phyloP scores from a whole-genome alignment of 345 rosid species.

The Cardamine chenopodiifolia region DNA sequence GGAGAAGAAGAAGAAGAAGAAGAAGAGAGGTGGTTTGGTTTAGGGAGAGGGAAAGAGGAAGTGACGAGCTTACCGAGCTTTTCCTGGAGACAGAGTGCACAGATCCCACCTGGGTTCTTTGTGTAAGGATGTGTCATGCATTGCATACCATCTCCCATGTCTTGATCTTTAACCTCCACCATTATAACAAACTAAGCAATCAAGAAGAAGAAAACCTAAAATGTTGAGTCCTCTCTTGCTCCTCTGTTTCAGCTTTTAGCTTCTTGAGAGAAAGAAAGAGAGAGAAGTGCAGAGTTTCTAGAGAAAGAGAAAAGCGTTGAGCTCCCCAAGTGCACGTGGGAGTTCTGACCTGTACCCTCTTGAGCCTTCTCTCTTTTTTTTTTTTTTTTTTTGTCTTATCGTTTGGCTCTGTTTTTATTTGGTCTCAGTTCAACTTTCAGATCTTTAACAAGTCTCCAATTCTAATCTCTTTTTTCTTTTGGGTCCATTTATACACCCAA shows the following conservation, averaged over 20 bases:
- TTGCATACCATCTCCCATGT: conserved; percentile 79
- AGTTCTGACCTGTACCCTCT: conserved; percentile 48
- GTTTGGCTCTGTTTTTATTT: background rate
- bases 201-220: conserved; percentile 34
- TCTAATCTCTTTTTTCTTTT: background rate
- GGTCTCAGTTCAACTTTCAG: background rate
- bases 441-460: background rate
- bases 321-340: conserved; percentile 64
- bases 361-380: conserved; percentile 4
- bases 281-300: conserved; percentile 25
- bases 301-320: conserved; percentile 41
- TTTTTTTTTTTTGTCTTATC: background rate
- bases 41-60: conserved; percentile 73
- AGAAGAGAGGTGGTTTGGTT: conserved; percentile 51
- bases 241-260: conserved; percentile 40
- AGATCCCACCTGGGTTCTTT: conserved; percentile 91
- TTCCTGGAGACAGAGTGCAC: conserved; percentile 96
- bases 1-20: conserved; percentile 66
- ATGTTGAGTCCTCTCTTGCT: background rate
- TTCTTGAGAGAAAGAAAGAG: conserved; percentile 37
- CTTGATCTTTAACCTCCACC: conserved; percentile 54
- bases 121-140: conserved; percentile 72
- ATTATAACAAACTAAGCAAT: conserved; percentile 3
- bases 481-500: background rate
- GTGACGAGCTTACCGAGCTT: conserved; percentile 97